Percentiles rank a stretch among this genome's conserved stretches.
Conservation (phyloP, 352 stramenopile genomes). For the Phytophthora europaea region DNA sequence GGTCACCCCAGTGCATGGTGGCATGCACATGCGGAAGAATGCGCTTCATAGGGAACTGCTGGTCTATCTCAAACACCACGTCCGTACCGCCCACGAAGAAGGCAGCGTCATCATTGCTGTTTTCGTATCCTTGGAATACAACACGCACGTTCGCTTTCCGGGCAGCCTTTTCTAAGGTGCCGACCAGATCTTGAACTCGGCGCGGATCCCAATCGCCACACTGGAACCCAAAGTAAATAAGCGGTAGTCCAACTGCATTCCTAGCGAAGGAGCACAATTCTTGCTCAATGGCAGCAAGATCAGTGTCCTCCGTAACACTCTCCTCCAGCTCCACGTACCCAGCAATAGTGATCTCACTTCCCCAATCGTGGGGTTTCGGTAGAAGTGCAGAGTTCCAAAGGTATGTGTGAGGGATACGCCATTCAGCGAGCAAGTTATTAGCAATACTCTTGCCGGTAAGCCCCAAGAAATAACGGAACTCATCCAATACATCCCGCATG, state of each 20-base stretch:
- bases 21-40: constrained; percentile 52
- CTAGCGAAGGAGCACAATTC: constrained; percentile 28
- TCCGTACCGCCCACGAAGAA: constrained; percentile 48
- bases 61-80: constrained; percentile 60
- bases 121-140: constrained; percentile 69
- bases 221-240: constrained; percentile 68
- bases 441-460: constrained; percentile 51
- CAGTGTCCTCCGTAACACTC: constrained; percentile 17
- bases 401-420: constrained; percentile 76
- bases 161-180: constrained; percentile 55
- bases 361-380: constrained; percentile 72
- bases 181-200: constrained; percentile 51
- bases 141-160: constrained; percentile 48
- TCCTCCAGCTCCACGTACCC: constrained; percentile 63
- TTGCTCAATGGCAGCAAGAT: constrained; percentile 34
- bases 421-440: constrained; percentile 55
- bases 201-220: constrained; percentile 57
- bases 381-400: constrained; percentile 73
- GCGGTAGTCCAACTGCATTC: constrained; percentile 24
- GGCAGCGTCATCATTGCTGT: constrained; percentile 31
- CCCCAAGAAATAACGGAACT: constrained; percentile 65
- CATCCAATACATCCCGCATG: constrained; percentile 57
- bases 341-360: constrained; percentile 59
- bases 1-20: constrained; percentile 66
- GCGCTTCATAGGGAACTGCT: constrained; percentile 44